Percentiles rank a stretch among this genome's conserved stretches.
Evolutionary conservation across 164 flowering plant species (phyloP).

Genomic region (Dillenia suffruticosa): DNA sequence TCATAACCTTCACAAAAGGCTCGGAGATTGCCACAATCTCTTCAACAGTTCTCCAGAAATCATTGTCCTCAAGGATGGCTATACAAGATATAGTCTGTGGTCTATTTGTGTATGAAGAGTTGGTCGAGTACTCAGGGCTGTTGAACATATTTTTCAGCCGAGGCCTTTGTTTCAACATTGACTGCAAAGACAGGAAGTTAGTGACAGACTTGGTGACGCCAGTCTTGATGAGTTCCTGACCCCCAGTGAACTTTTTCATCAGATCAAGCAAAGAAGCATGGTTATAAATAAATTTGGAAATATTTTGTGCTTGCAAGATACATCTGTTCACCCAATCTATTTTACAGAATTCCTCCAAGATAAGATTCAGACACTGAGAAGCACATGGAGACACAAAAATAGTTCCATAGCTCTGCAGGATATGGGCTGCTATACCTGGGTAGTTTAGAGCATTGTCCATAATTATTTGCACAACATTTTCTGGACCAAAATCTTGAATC

Average conservation of each 20-base stretch:
- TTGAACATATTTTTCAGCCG: conserved; percentile 75
- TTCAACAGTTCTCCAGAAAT: conserved; percentile 83
- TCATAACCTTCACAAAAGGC: conserved; percentile 72
- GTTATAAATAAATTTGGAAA: conserved; percentile 79
- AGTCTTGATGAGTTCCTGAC: conserved; percentile 66
- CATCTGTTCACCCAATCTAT: conserved; percentile 86
- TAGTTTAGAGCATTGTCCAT: conserved; percentile 61
- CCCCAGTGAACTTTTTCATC: conserved; percentile 78
- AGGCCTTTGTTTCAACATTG: conserved; percentile 58
- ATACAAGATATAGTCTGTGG: conserved; percentile 56
- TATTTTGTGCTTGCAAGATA: conserved; percentile 69
- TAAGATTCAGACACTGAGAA: conserved; percentile 71
- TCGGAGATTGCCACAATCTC: conserved; percentile 89
- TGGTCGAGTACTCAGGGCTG: conserved; percentile 60
- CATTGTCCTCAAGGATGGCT: conserved; percentile 62
- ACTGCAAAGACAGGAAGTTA: conserved; percentile 71
- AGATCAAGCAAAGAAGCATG: conserved; percentile 60
- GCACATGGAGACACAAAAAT: conserved; percentile 86
- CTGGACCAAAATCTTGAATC: conserved; percentile 83
- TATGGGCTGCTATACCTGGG: conserved; percentile 60
- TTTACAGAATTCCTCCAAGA: conserved; percentile 85
- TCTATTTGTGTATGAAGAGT: conserved; percentile 46
- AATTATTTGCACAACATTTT: conserved; percentile 88
- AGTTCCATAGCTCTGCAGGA: conserved; percentile 60
- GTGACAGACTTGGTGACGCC: conserved; percentile 73